Base-by-base conservation (phyloP, 169 alveolate genomes). In the Fabrea salina region DNA sequence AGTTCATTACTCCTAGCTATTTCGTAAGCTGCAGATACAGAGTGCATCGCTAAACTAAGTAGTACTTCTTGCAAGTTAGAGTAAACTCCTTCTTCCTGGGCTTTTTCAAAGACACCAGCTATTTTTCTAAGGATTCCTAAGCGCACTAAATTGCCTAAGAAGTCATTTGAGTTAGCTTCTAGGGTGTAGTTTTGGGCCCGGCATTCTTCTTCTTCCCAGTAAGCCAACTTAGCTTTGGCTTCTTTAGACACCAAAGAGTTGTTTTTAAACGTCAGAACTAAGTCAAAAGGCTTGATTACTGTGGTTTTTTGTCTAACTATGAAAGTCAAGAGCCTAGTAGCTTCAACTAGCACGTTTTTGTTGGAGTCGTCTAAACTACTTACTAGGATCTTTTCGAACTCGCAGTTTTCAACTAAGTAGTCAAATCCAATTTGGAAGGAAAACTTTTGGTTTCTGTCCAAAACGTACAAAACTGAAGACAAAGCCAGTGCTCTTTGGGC, bases 171-270 rank as follows among this genome's bases (percentile, higher is more conserved):
- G 1, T 40, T 33, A 27, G 43, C 30, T 19, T 32, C 54, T 22
- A 40, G 41, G 16, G 54, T 19, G 4, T 2, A 13, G 19, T 37
- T 22, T 19, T 13, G 19, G 30, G 41, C 27, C 30, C 75, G 16
- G 3, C 13, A 19, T 35, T 35, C 54, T 30, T 64, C 75, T 64
- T 64, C 75, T 64, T 64, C 75, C 75, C 75, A 64, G 19, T 39
- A 39, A 37, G 50, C 27, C 19, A 56, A 37, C 30, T 32, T 39
- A 19, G 19, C 30, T 3, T 35, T 33, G 39, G 41, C n/a, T 32
- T 64, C 54, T 0, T 37, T 25, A 16, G 54, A 25, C 2, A 64
- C 19, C 27, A 64, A 64, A 0, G 27, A n/a, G 30, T 64, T 64
- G 16, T 41, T 33, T 64, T 64, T 64, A 5, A n/a, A n/a, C n/a